Base-by-base conservation (phyloP, 1,284 basidiomycete species). In the Hemileia vastatrix region DNA sequence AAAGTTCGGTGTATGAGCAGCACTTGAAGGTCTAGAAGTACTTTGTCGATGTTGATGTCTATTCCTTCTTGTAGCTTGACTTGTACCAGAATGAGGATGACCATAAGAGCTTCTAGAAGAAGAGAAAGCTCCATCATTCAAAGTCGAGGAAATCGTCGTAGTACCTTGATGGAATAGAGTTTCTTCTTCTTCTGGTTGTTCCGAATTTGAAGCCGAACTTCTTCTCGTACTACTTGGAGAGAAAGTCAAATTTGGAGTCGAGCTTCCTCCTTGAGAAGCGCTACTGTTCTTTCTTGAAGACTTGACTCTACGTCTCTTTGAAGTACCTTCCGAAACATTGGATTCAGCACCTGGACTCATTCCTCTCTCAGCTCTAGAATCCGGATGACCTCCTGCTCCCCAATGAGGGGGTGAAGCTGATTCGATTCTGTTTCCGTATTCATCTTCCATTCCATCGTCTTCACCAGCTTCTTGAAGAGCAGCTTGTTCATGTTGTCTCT, bases 401-500 rank as follows among this genome's bases (percentile, higher is more conserved):
- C 36, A 40, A 40, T 9, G 36, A 40, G 36, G 8, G 8, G 36
- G 36, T 11, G 36, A 40, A 15, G 36, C 36, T 15, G 36, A 40
- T 40, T 40, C 36, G 36, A 40, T 40, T 40, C 36, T 9, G 15
- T 40, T 40, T 40, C 36, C 36, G 36, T 40, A 40, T 40, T 40
- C 36, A 15, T 40, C 36, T 40, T 40, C 36, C 27, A 27, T 27
- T 27, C 27, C 27, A 11, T 15, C 36, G 36, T 40, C 36, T 15
- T 40, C 36, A 15, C 8, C 15, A 11, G 36, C 36, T 11, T 9
- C 36, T 15, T 9, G 11, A 9, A 11, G 36, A 40, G 36, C 36
- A 40, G 36, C 36, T 15, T 65, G 65, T 50, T 72, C 70, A 54
- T 72, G 70, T 52, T 67, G 64, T 2, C 71, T 65, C 62, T 72